These are phyloP conservation scores for Pyrenochaeta sp. DNA, from an alignment of 2,329 filamentous ascomycete species.

Conservation along the genomic window DNA sequence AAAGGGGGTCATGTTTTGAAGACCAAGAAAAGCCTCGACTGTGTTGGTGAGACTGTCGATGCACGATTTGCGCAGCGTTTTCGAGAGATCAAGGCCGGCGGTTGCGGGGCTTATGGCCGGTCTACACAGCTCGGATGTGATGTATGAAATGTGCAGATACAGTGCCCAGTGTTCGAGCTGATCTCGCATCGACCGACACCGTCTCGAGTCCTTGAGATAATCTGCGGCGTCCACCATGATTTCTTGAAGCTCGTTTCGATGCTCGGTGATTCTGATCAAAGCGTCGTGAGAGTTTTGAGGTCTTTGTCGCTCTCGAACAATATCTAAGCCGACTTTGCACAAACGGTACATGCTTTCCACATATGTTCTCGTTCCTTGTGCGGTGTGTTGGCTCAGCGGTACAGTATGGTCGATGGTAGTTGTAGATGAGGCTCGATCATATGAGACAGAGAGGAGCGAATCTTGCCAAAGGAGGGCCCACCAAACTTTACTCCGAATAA, in stretches of 20 bases:
- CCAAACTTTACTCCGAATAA: constrained; percentile 52
- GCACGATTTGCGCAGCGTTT: constrained; percentile 62
- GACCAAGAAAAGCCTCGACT: constrained; percentile 67
- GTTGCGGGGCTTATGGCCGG: constrained; percentile 64
- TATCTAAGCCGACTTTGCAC: constrained; percentile 66
- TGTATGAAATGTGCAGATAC: constrained; percentile 68
- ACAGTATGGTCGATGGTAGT: constrained; percentile 59
- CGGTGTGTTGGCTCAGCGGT: constrained; percentile 50
- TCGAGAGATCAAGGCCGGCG: constrained; percentile 53
- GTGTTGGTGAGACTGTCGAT: constrained; percentile 63
- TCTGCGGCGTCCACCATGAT: constrained; percentile 66
- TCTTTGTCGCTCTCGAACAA: constrained; percentile 65
- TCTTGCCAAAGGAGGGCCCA: constrained; percentile 73
- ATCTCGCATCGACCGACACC: constrained; percentile 58
- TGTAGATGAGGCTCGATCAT: constrained; percentile 67
- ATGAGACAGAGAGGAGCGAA: constrained; percentile 68
- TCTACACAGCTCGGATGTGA: constrained; percentile 68
- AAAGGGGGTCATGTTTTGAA: constrained; percentile 60
- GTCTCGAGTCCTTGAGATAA: constrained; percentile 62
- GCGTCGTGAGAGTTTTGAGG: constrained; percentile 62
- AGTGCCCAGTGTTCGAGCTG: constrained; percentile 67
- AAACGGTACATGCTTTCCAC: constrained; percentile 65
- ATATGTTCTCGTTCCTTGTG: constrained; percentile 60
- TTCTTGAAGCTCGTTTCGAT: constrained; percentile 63
- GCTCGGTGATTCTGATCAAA: constrained; percentile 62